Evolutionary conservation across 352 stramenopile species (phyloP), one percentile per base, ranked within the genome.

Genomic region (Phytopythium delawarense): DNA sequence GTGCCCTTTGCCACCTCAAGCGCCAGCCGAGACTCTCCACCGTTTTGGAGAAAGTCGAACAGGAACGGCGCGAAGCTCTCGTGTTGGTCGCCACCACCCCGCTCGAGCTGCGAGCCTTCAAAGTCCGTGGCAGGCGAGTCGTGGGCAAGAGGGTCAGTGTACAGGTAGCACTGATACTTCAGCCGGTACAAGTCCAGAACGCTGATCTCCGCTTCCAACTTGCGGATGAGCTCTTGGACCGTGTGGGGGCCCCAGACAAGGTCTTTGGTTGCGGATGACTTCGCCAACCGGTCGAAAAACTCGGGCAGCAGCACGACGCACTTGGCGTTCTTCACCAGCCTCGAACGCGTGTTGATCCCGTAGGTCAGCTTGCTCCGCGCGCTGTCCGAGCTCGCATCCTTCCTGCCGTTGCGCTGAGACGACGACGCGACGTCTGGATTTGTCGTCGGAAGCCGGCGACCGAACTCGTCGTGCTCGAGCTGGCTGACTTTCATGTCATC

Each of bases 401-500:
- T 59, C 35, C 53, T 44, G n/a, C 73, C 70, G 52, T 75, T 84
- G 60, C 77, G 87, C 48, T 84, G 71, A 20, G 70, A 75, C 48
- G 69, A 76, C 2, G 66, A 62, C 16, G 78, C 69, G n/a, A 74
- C 44, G 15, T 92, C 76, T 12, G 72, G 60, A 25, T 81, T 78
- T 23, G 78, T 62, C 32, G 78, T 84, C 7, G 83, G 84, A 34
- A 96, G 60, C 48, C 82, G 69, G 20, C 84, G 78, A 2, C 87
- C 87, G 75, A 90, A 96, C 59, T 96, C 87, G 57, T 96, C 87
- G 50, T 92, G 94, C 51, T 93, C 85, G 45, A 92, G 69, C 34
- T 91, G 76, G 30, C 70, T 76, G 16, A 87, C 70, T 30, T 85
- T 83, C 23, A 92, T 69, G 48, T 96, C 87, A 69, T 93, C 84